Evolutionary conservation across 495 filamentous ascomycete species (phyloP), one percentile per base, ranked within the genome.

Genomic region (Annulohypoxylon stygium): DNA sequence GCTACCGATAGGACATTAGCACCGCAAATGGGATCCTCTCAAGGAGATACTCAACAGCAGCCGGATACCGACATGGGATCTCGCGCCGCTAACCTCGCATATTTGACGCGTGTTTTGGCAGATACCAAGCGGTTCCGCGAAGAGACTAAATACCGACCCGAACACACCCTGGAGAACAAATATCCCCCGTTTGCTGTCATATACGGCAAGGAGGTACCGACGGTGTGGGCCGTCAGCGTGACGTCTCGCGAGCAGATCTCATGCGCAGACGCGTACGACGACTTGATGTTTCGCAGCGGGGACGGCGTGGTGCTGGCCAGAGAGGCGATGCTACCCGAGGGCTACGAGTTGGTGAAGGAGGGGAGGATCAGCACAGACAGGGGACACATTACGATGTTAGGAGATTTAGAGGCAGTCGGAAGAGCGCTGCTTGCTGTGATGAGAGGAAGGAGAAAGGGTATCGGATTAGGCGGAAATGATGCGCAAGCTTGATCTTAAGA

Each of bases 271-370:
- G 90, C 91, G 2, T 98, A 97, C 76, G 95, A 97, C 69, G 90
- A 97, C 66, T 83, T 97, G 2, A 88, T 93, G 0, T 98, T 98
- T 80, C 92, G 90, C 0, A 90, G 89, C 39, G 95, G 95, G 0
- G 95, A 98, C 78, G 95, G 95, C 0, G 95, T 98, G 0, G 93
- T 94, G 76, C 84, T 98, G 14, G 93, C 95, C 0, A 85, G 85
- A 45, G 93, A 95, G 62, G 92, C 94, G 0, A 96, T 97, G 94
- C 77, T 97, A 68, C 95, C 95, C 1, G 80, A 84, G 5, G 94
- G 94, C 0, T 98, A 98, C 77, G 86, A 85, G 59, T 81, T 90
- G 60, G 92, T 89, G 2, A 87, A 83, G 66, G 89, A 89, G 30
- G 94, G 94, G 0, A 84, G 91, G 54, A 88, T 97, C 10, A 91